A percentile compares a stretch with the other conserved stretches of the same genome.
Evolutionary conservation across 257 asterid genomes (phyloP).

Genomic region (Solanum bulbocastanum): DNA sequence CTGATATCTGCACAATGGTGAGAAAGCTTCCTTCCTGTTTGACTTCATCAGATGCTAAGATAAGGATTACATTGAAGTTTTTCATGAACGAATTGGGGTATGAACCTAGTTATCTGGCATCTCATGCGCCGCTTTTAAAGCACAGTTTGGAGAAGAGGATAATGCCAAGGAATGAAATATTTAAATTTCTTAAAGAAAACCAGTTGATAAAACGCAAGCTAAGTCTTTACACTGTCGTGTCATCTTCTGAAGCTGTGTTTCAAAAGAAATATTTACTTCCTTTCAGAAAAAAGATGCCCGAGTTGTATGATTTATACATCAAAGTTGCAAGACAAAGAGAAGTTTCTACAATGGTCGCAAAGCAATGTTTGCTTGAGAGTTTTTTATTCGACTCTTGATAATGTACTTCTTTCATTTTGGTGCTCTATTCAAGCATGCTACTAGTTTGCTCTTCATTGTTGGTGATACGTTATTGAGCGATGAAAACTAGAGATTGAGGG

Average conservation of each 20-base stretch:
- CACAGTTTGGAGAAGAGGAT: not conserved
- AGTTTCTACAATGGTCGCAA: not conserved
- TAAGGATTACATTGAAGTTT: not conserved
- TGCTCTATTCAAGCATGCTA: not conserved
- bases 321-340: not conserved
- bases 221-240: not conserved
- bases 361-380: not conserved
- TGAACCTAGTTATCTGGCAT: not conserved
- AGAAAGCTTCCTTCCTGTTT: not conserved
- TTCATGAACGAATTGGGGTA: not conserved
- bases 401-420: not conserved
- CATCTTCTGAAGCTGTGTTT: not conserved
- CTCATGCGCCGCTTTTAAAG: not conserved
- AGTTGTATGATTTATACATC: not conserved
- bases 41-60: not conserved
- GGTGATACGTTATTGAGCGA: not conserved
- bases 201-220: not conserved
- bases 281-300: constrained; percentile 5
- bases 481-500: not conserved
- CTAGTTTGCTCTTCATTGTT: not conserved
- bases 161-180: not conserved
- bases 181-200: constrained; percentile 1
- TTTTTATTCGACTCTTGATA: not conserved
- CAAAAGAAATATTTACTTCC: constrained; percentile 1
- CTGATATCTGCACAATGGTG: not conserved